phyloP scores from a whole-genome alignment of 139 green algal species.

The Dunaliella sp. region DNA sequence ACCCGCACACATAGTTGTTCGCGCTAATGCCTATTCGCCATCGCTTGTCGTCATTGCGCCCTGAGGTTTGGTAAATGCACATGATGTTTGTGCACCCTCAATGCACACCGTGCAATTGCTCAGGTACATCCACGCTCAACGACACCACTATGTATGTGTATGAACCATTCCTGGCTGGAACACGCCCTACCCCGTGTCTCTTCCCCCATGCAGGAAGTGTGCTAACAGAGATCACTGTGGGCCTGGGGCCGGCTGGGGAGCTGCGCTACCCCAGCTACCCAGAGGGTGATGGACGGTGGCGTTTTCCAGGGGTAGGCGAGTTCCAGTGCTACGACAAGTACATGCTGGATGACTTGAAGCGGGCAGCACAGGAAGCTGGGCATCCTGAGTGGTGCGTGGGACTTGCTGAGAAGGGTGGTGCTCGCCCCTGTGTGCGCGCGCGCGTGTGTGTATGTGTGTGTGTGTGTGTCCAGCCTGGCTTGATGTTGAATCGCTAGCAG shows the following conservation, averaged over 20 bases:
- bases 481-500: not conserved
- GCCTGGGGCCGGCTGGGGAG: constrained; percentile 94
- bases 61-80: too few relatives aligned
- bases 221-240: constrained; percentile 92
- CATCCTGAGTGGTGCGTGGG: constrained; percentile 80
- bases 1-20: too few relatives aligned
- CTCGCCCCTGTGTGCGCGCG: not conserved
- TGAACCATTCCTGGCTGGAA: too few relatives aligned
- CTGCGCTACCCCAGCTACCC: constrained; percentile 98
- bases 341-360: constrained; percentile 83
- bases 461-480: not conserved
- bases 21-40: too few relatives aligned
- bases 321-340: constrained; percentile 99
- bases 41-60: too few relatives aligned
- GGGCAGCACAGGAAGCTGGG: constrained; percentile 63
- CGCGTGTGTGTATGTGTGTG: not conserved
- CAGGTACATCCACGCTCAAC: too few relatives aligned
- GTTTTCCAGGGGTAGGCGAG: constrained; percentile 95
- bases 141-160: too few relatives aligned
- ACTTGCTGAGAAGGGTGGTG: too few relatives aligned
- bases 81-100: too few relatives aligned
- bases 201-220: constrained; percentile 58
- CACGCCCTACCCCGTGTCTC: too few relatives aligned
- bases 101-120: too few relatives aligned
- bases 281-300: constrained; percentile 89